Evolutionary conservation across 108 stramenopile species (phyloP), one percentile per base, ranked within the genome.

Genomic region (Epithemia pelagica): DNA sequence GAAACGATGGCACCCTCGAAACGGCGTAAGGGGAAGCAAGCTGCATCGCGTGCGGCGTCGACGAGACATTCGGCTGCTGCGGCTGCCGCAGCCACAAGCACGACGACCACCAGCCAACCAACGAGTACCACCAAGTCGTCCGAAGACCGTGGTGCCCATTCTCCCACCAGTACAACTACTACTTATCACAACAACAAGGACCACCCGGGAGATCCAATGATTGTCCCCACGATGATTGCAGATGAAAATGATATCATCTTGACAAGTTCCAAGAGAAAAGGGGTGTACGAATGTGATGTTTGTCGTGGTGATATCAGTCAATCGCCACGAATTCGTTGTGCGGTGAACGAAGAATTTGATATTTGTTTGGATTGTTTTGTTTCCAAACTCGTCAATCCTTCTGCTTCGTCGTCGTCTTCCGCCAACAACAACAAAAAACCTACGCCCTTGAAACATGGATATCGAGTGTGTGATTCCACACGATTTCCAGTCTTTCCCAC

Each of bases 231-330:
- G 10, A 46, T 46, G 5, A 5, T 46, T 46, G 37, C 5, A 5
- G 37, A 46, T 46, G 37, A 46, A 46, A 46, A 58, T 58, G 67
- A 68, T 30, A 27, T 88, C 58, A 82, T 93, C 30, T 78, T 93
- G 53, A 74, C 89, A 5, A 85, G 86, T 26, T 81, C 77, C 22
- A 85, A 85, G 56, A 81, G 84, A 23, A 83, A 85, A 5, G 87
- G 87, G 15, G 64, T 85, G 29, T 94, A 88, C 81, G 91, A 95
- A 73, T 95, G 94, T 58, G 94, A 95, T 69, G 89, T 90, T 74
- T 95, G 94, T 71, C 84, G 78, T 52, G 64, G 81, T 25, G 91
- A 95, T 65, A 80, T 95, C 29, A 83, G 87, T 52, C 87, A 88
- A 65, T 74, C 72, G 32, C 89, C 89, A 8, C 86, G 94, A 21